These are phyloP conservation scores for Rhodotorula sphaerocarpa DNA, from an alignment of 768 basidiomycete species.

Conservation along the genomic window DNA sequence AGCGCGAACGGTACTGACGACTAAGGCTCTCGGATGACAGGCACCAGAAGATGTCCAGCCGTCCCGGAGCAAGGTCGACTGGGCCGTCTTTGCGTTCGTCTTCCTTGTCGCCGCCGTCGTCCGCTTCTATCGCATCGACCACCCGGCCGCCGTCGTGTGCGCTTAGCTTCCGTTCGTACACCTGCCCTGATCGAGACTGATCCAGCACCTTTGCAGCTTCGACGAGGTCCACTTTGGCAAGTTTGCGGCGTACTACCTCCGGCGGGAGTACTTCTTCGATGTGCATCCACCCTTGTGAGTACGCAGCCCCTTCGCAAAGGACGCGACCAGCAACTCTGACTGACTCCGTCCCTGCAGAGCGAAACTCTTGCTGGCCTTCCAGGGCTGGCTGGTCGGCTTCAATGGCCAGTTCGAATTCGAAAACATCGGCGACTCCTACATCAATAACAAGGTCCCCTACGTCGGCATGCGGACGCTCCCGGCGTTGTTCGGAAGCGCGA, in stretches of 20 bases:
- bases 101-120: conserved; percentile 28
- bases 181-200: background rate
- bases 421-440: conserved; percentile 89
- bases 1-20: too few relatives aligned
- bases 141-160: conserved; percentile 40
- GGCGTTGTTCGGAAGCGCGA: conserved; percentile 81
- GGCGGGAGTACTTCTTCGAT: conserved; percentile 94
- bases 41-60: conserved; percentile 19
- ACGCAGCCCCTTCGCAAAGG: too few relatives aligned
- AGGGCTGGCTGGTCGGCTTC: conserved; percentile 94
- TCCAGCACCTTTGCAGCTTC: too few relatives aligned
- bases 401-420: conserved; percentile 91
- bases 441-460: conserved; percentile 76
- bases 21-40: background rate
- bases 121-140: conserved; percentile 40
- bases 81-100: conserved; percentile 14
- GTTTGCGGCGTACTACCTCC: conserved; percentile 89
- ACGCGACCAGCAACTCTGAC: background rate
- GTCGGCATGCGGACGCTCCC: conserved; percentile 87
- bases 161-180: background rate
- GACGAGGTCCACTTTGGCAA: conserved; percentile 73
- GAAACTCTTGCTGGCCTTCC: conserved; percentile 85
- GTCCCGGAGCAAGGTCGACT: conserved; percentile 16
- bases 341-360: conserved; percentile 45
- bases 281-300: conserved; percentile 79